These are phyloP conservation scores for Mallotus japonicus DNA, from an alignment of 441 rosid genomes.

Conservation along the genomic window DNA sequence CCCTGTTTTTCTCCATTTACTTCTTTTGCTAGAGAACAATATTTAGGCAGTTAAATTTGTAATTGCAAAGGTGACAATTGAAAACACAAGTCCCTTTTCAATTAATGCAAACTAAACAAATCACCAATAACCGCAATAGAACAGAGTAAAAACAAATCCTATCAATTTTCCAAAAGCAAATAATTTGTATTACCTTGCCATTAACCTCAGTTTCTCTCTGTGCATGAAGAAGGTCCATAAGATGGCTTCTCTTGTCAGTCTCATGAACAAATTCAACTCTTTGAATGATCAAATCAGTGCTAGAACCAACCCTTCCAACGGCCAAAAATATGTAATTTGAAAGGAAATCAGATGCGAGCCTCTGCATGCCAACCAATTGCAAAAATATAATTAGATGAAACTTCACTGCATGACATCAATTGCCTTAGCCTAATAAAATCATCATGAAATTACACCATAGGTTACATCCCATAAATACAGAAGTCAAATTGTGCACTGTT, in stretches of 20 bases:
- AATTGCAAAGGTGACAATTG: background rate
- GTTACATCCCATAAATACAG: background rate
- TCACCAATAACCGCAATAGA: background rate
- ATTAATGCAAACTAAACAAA: background rate
- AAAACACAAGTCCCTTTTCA: background rate
- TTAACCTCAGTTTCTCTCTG: constrained; percentile 73
- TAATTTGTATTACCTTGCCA: constrained; percentile 53
- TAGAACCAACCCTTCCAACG: constrained; percentile 93
- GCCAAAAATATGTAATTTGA: constrained; percentile 78
- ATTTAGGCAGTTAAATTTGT: background rate
- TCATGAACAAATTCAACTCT: constrained; percentile 84
- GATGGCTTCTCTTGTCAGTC: constrained; percentile 89
- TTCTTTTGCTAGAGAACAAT: background rate
- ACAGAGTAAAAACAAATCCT: background rate
- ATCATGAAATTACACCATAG: background rate
- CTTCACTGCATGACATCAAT: background rate
- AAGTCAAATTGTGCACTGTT: background rate
- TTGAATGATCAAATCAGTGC: constrained; percentile 87
- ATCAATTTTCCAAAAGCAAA: constrained; percentile 4
- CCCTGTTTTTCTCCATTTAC: background rate
- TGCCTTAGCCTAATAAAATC: background rate
- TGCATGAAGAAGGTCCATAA: constrained; percentile 93
- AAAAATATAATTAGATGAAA: constrained; percentile 1
- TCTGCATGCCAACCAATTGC: constrained; percentile 47
- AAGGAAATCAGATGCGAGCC: constrained; percentile 92